phyloP scores from a whole-genome alignment of 1,139 yeast genomes.

The Pneumocystis canis region DNA sequence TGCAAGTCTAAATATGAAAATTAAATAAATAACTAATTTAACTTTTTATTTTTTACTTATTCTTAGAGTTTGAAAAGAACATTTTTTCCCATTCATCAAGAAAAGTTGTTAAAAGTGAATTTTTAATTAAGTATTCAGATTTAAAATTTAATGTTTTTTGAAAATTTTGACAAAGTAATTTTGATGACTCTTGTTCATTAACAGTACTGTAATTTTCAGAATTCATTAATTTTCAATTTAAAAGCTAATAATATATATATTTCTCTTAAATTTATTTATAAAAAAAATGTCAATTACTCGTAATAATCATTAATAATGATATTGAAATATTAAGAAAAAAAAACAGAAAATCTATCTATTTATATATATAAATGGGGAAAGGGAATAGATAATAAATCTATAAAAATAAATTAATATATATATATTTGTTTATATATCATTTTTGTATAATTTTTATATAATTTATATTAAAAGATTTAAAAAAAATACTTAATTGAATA shows the following conservation, averaged over 20 bases:
- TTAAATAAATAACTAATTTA: neutral
- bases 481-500: too few species aligned
- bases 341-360: too few species aligned
- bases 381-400: too few species aligned
- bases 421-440: too few species aligned
- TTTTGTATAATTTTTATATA: too few species aligned
- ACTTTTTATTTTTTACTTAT: neutral
- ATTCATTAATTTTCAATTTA: neutral
- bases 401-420: too few species aligned
- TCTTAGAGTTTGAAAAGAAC: neutral
- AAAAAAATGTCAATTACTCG: too few species aligned
- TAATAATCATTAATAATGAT: too few species aligned
- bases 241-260: neutral
- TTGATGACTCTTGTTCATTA: neutral
- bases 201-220: neutral
- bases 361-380: too few species aligned
- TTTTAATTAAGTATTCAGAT: neutral
- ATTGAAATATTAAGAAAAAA: too few species aligned
- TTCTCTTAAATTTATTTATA: neutral
- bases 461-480: too few species aligned
- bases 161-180: neutral
- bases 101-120: neutral
- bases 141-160: neutral
- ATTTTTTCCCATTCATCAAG: neutral
- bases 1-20: neutral